phyloP scores from a whole-genome alignment of 164 flowering plant genomes.

The Dillenia turbinata region DNA sequence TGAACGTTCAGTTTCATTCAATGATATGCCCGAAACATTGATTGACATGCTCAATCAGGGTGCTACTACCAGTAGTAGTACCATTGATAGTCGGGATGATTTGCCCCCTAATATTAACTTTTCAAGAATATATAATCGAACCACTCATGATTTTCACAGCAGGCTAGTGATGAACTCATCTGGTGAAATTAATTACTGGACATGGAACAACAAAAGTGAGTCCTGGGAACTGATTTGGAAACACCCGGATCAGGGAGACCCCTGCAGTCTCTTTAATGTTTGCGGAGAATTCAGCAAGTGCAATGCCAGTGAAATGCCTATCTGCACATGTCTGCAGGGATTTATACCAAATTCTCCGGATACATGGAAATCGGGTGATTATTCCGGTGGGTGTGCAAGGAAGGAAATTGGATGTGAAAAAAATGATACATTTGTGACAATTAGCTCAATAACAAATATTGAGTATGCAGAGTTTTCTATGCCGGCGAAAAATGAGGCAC shows the following conservation, averaged over 20 bases:
- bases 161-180: slow-evolving; percentile 22
- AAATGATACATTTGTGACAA: slow-evolving; percentile 9
- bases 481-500: too few relatives aligned
- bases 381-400: slow-evolving; percentile 15
- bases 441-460: too few relatives aligned
- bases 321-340: slow-evolving; percentile 22
- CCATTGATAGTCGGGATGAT: too few relatives aligned
- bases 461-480: too few relatives aligned
- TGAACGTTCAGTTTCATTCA: background rate
- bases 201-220: background rate
- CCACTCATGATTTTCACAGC: background rate
- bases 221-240: slow-evolving; percentile 8
- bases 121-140: background rate
- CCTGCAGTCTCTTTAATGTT: slow-evolving; percentile 7
- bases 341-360: slow-evolving; percentile 6
- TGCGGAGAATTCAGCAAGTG: slow-evolving; percentile 22
- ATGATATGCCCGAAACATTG: background rate
- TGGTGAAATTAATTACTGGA: slow-evolving; percentile 15
- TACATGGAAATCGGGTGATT: slow-evolving; percentile 6
- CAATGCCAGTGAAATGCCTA: background rate
- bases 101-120: too few relatives aligned
- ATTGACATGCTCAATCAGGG: background rate
- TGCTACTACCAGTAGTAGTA: background rate
- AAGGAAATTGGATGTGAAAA: slow-evolving; percentile 8
- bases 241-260: slow-evolving; percentile 1